phyloP scores from a whole-genome alignment of 140 eudicot species.

The Erigeron philadelphicus region DNA sequence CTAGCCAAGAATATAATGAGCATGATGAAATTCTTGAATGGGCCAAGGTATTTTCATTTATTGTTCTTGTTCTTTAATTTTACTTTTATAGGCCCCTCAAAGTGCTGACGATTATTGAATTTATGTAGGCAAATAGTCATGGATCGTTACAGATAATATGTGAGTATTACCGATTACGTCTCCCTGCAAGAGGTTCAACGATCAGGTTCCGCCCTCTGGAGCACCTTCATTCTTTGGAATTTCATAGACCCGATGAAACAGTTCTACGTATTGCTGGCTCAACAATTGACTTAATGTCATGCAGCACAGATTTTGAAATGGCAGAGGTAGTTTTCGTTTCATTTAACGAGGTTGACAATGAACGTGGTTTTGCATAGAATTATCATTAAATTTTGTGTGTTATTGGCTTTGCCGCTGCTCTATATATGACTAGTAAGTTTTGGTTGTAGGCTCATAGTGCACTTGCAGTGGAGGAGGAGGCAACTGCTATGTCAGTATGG shows the following conservation, averaged over 20 bases:
- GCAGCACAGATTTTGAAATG: constrained; percentile 61
- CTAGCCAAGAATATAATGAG: constrained; percentile 72
- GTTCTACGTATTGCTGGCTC: constrained; percentile 58
- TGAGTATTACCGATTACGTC: constrained; percentile 58
- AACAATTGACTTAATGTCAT: constrained; percentile 61
- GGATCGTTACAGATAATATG: constrained; percentile 89
- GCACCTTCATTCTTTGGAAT: constrained; percentile 82
- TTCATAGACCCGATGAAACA: constrained; percentile 65
- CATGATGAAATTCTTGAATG: constrained; percentile 81
- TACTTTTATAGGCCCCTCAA: not conserved
- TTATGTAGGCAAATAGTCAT: constrained; percentile 63
- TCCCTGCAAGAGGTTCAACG: constrained; percentile 74
- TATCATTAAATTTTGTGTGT: not conserved
- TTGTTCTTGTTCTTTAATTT: constrained; percentile 7
- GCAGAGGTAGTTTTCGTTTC: constrained; percentile 56
- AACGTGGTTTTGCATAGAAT: not conserved
- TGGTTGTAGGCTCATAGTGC: constrained; percentile 60
- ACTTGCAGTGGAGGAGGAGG: constrained; percentile 89
- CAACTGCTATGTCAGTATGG: constrained; percentile 85
- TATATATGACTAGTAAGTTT: constrained; percentile 1
- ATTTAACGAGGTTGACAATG: not conserved
- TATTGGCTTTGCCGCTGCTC: not conserved
- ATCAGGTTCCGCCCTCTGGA: constrained; percentile 82
- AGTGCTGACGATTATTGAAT: not conserved
- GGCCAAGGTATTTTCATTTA: constrained; percentile 67